These are phyloP conservation scores for Jasminum sambac DNA, from an alignment of 257 asterid genomes.

Conservation along the genomic window DNA sequence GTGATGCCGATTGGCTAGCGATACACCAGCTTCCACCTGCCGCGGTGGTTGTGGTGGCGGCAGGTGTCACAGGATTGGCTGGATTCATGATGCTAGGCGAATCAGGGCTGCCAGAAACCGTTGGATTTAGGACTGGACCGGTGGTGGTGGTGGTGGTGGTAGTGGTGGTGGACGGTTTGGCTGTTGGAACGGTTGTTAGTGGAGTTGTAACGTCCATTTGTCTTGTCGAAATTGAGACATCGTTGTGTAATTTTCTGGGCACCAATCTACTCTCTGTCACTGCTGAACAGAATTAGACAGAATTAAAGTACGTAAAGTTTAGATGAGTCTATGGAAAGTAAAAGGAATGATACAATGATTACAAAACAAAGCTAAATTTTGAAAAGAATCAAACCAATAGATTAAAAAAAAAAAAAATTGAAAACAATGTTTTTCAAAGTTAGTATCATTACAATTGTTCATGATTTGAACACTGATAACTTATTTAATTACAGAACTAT, in stretches of 20 bases:
- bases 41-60: conserved; percentile 39
- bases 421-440: not conserved
- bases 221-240: conserved; percentile 31
- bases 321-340: not conserved
- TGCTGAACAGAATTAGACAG: not conserved
- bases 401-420: not conserved
- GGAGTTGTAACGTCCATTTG: conserved; percentile 67
- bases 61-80: conserved; percentile 47
- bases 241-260: conserved; percentile 8
- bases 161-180: conserved; percentile 41
- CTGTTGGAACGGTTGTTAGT: conserved; percentile 59
- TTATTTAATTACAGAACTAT: not conserved
- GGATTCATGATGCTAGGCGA: conserved; percentile 39
- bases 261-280: not conserved
- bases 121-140: conserved; percentile 45
- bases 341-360: not conserved
- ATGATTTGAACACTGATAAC: not conserved
- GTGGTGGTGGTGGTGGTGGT: conserved; percentile 40
- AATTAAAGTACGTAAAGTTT: not conserved
- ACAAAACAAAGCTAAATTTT: not conserved
- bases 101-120: conserved; percentile 51
- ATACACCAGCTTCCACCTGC: conserved; percentile 77
- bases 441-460: not conserved
- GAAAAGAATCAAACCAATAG: not conserved
- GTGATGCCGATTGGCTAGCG: conserved; percentile 58